Base-by-base conservation (phyloP, 495 filamentous ascomycete genomes). In the Eremomyces bilateralis region DNA sequence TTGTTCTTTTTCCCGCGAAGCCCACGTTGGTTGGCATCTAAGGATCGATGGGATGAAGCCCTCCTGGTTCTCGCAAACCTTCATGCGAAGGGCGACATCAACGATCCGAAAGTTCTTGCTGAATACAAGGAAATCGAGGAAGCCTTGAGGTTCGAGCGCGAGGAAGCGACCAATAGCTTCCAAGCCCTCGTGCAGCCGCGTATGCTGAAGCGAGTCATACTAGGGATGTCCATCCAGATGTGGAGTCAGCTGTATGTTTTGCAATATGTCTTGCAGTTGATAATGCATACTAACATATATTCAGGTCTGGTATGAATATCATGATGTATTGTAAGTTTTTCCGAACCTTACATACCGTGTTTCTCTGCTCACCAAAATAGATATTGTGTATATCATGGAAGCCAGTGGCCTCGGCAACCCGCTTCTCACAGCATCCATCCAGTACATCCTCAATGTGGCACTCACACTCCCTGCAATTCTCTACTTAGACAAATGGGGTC, bases 11-110 rank as follows among this genome's bases (percentile, higher is more conserved):
- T 77, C 41, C 79, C 79, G 4, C 63, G 69, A 44, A 76, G 69
- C 16, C 78, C 78, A 1, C 64, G 78, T 29, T 85, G 78, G 79
- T 58, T 83, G 1, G 77, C 74, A 0, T 62, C 60, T 31, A 70
- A 76, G 48, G 73, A 76, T 42, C 64, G 73, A n/a, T 79, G 78
- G 62, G 76, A 83, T 18, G 76, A 88, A 40, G 64, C 66, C 29
- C 59, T 73, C 29, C 42, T 55, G 17, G 64, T 72, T 8, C 64
- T 80, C 4, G 73, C 72, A 19, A 46, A 55, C 21, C 62, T 88
- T 4, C 79, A 82, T 47, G 72, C 72, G 10, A 51, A 58, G 6
- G 65, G 70, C 1, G 59, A 75, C 33, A 43, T 61, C 8, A 65
- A 69, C 40, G 58, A 73, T 42, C 63, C 71, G 11, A 67, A 68